A percentile compares a stretch with the other conserved stretches of the same genome.
Evolutionary conservation across 257 asterid species (phyloP).

Genomic region (Fraxinus americana): DNA sequence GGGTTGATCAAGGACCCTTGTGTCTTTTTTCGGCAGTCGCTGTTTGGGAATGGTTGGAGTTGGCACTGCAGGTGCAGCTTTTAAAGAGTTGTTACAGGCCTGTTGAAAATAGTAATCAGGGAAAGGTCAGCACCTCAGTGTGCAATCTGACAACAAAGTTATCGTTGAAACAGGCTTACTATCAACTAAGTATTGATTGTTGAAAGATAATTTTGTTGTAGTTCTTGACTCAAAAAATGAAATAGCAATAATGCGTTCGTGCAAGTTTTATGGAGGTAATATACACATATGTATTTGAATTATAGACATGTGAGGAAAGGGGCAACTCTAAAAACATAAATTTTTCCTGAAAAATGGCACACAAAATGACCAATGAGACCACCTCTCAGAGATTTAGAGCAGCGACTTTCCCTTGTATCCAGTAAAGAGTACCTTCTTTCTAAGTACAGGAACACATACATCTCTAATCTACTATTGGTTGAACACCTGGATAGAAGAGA

Average conservation of each 20-base stretch:
- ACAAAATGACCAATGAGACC: background rate
- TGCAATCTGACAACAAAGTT: slow-evolving; percentile 5
- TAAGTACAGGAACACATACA: slow-evolving; percentile 1
- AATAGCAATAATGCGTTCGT: background rate
- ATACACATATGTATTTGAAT: background rate
- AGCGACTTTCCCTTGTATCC: slow-evolving; percentile 10
- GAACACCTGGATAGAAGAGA: slow-evolving; percentile 16
- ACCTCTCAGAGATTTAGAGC: background rate
- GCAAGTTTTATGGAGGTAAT: background rate
- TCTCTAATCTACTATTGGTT: background rate
- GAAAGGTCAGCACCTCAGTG: slow-evolving; percentile 3
- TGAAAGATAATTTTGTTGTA: background rate
- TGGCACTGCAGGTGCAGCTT: slow-evolving; percentile 50
- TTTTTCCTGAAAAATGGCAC: background rate
- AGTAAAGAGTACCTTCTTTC: background rate
- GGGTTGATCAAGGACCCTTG: slow-evolving; percentile 44
- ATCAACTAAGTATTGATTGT: background rate
- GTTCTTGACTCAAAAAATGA: background rate
- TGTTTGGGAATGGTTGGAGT: slow-evolving; percentile 66
- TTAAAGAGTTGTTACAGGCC: slow-evolving; percentile 54
- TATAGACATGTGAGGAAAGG: background rate
- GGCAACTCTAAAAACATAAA: background rate
- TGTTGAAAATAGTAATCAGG: slow-evolving; percentile 29
- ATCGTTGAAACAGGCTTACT: background rate
- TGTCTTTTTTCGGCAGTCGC: slow-evolving; percentile 56